Percentiles rank a stretch among this genome's conserved stretches.
Conservation (phyloP, 1,139 yeast species). For the Chernovozyma sophiae-reginae region DNA sequence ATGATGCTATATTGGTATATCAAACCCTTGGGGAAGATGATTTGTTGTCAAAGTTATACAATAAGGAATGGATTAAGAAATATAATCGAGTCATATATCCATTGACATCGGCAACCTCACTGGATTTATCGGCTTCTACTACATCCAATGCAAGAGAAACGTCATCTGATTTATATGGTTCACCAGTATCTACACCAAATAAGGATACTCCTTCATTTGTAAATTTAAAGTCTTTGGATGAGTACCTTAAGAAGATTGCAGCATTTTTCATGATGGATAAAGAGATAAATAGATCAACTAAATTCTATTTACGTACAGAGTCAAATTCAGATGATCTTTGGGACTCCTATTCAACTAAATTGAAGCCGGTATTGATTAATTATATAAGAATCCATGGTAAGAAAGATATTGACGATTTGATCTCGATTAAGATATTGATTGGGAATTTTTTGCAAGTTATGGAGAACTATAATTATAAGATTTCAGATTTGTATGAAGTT, state of each 20-base stretch:
- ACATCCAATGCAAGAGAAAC: too few species aligned
- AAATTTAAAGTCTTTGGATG: slow-evolving; percentile 26
- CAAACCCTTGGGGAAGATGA: slow-evolving; percentile 65
- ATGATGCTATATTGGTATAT: slow-evolving; percentile 81
- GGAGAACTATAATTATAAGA: slow-evolving; percentile 66
- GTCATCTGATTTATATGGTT: background rate
- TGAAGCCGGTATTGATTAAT: slow-evolving; percentile 50
- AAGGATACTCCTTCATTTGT: background rate
- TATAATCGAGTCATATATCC: slow-evolving; percentile 73
- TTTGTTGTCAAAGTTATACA: slow-evolving; percentile 56
- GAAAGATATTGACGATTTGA: slow-evolving; percentile 29
- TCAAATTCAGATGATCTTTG: slow-evolving; percentile 71
- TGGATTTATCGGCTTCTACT: slow-evolving; percentile 7
- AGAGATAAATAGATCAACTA: slow-evolving; percentile 54
- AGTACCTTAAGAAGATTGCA: slow-evolving; percentile 57
- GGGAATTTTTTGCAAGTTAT: slow-evolving; percentile 75
- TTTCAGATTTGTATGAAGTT: slow-evolving; percentile 58
- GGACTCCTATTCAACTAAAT: slow-evolving; percentile 61
- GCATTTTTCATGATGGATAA: slow-evolving; percentile 81
- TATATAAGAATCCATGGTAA: slow-evolving; percentile 21
- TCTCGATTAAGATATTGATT: slow-evolving; percentile 48
- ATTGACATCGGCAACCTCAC: slow-evolving; percentile 29
- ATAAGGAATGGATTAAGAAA: slow-evolving; percentile 70
- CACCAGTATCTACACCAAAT: background rate
- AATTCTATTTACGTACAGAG: slow-evolving; percentile 50